Base-by-base conservation (phyloP, 768 basidiomycete genomes). In the Russula ochroleuca region DNA sequence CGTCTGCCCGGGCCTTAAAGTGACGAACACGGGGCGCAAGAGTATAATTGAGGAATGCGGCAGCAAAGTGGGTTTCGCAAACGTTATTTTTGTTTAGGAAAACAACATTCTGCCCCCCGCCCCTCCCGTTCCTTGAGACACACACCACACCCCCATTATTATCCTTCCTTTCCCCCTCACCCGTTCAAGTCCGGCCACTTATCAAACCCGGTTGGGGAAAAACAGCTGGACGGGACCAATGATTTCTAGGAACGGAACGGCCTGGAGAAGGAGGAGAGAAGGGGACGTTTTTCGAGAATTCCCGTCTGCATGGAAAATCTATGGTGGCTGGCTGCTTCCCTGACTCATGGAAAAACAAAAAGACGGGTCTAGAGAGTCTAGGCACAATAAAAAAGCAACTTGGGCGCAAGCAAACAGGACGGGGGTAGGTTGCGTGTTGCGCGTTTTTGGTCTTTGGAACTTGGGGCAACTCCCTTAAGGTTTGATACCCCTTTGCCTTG, bases 251-350 rank as follows among this genome's bases (percentile, higher is more conserved):
- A 59, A 59, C 50, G 15, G 45, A 15, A 48, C 23, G 11, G 33
- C 35, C n/a, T 31, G 28, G 41, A 37, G 47, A 41, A 38, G n/a
- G 40, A 1, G 17, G 25, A 7, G 43, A 19, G n/a, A n/a, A n/a
- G n/a, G n/a, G 19, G n/a, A 9, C 8, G 19, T 43, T n/a, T 43
- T 58, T 58, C 57, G 50, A 58, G 51, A 59, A 48, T 31, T 48
- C 13, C 58, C 52, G 35, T 54, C 51, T 45, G 52, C 63, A 55
- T 64, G 62, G 62, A 58, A 58, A 37, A 63, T 58, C 57, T 57
- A 63, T 59, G 51, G 43, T 52, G 50, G 37, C 35, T 54, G 48
- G 54, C 41, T 21, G 47, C 62, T 64, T 64, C 63, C 57, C 51
- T 63, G 62, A 59, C 62, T 57, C 62, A 23, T 58, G 62, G 57